Evolutionary conservation across 306 rosid species (phyloP), one percentile per base, ranked within the genome.

Genomic region (Comarum palustre): DNA sequence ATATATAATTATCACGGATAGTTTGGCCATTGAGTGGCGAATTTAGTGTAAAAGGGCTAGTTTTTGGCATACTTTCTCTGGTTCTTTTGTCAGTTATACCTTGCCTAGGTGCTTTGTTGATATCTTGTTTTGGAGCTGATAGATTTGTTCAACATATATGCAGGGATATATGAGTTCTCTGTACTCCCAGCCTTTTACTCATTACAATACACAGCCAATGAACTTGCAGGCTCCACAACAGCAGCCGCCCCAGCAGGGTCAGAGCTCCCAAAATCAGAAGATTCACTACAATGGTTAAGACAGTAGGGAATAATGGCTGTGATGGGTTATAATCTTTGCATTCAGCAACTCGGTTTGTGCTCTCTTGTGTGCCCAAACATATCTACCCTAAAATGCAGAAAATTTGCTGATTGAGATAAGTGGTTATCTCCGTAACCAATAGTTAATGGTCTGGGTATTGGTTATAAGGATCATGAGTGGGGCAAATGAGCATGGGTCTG

Each of bases 121-220:
- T 5, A 12, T 24, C 17, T 25, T 10, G 32, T 22, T 24, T 24
- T 4, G 13, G 24, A 57, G 16, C 16, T 15, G 20, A 29, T 60
- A 16, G 31, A 31, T 22, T 29, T 29, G 5, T 8, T 16, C 4
- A 15, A 31, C 12, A 16, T 55, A 6, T 77, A 55, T 78, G 78
- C 90, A 92, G 99, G 95, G 91, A 61, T 68, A 81, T 74, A 86
- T 95, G 97, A 90, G 78, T 71, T 87, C 99, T 60, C 96, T 95
- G 45, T 95, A 95, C 82, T 95, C 97, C 38, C 99, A 95, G 84
- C 96, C 99, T 58, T 95, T 90, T 80, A 87, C 93, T 41, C 99
- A 95, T 62, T 95, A 95, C 90, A 95, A 88, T 85, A 83, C 99
- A 5, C 99, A 91, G 81, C 91, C 96, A 17, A 80, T 84, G 78